These are phyloP conservation scores for Trametes hirsuta DNA, from an alignment of 1,284 basidiomycete genomes.

Conservation along the genomic window DNA sequence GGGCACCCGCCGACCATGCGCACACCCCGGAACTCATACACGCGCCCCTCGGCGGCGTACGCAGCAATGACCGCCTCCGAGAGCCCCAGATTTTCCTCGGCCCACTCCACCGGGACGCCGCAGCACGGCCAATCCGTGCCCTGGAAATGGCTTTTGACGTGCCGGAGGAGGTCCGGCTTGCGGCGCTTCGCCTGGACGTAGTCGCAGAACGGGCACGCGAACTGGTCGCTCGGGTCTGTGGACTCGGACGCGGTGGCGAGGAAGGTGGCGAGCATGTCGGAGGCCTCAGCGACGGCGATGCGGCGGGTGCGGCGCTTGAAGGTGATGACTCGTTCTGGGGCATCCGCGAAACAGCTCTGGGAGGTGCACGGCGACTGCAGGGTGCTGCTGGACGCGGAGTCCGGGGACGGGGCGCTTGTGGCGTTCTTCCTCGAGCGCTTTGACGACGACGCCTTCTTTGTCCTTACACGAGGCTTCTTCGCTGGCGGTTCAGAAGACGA, in stretches of 20 bases:
- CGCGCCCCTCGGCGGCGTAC: constrained; percentile 35
- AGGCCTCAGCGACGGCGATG: neutral
- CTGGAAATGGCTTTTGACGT: constrained; percentile 21
- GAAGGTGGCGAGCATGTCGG: neutral
- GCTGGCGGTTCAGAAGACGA: too few species aligned
- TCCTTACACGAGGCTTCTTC: too few species aligned
- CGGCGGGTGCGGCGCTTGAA: constrained; percentile 2
- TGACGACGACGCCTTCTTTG: too few species aligned
- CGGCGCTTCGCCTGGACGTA: constrained; percentile 17
- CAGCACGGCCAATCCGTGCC: constrained; percentile 18
- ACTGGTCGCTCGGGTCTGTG: neutral
- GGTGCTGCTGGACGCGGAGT: too few species aligned
- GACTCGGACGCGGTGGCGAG: neutral
- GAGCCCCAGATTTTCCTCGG: constrained; percentile 1
- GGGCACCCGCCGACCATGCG: constrained; percentile 54
- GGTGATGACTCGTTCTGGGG: neutral
- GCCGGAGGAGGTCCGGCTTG: constrained; percentile 25
- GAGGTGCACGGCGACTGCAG: too few species aligned
- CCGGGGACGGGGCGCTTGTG: too few species aligned
- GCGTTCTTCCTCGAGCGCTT: too few species aligned
- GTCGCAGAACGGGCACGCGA: constrained; percentile 16
- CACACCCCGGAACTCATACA: constrained; percentile 33
- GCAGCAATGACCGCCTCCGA: constrained; percentile 42
- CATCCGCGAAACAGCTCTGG: neutral
- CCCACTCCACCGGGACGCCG: constrained; percentile 17